These are phyloP conservation scores for Capsella rubella DNA, from an alignment of 441 rosid species.

Conservation along the genomic window DNA sequence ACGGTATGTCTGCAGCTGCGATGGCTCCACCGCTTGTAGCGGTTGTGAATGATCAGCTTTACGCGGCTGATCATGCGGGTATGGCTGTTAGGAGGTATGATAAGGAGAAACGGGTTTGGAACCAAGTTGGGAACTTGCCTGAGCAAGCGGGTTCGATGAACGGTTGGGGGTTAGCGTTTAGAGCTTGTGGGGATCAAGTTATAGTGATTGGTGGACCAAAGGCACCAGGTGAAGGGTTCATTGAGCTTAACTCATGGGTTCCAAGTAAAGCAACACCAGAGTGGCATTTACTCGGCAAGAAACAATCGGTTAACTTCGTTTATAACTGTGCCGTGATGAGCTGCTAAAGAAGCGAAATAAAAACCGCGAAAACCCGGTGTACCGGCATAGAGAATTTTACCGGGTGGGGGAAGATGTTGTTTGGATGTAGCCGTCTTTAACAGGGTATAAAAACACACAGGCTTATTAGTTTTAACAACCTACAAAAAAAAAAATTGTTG, in stretches of 20 bases:
- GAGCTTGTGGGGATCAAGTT: slow-evolving; percentile 76
- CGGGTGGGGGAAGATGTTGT: slow-evolving; percentile 2
- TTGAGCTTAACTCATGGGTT: slow-evolving; percentile 78
- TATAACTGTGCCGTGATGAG: slow-evolving; percentile 92
- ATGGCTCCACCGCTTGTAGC: slow-evolving; percentile 90
- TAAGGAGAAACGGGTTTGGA: slow-evolving; percentile 59
- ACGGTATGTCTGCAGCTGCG: slow-evolving; percentile 47
- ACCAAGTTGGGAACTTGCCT: slow-evolving; percentile 64
- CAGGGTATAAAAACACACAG: slow-evolving; percentile 38
- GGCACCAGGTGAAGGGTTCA: slow-evolving; percentile 54
- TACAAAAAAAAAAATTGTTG: slow-evolving; percentile 2
- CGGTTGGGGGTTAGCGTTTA: slow-evolving; percentile 96
- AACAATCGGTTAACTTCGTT: slow-evolving; percentile 65
- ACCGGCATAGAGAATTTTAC: not conserved
- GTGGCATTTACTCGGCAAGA: slow-evolving; percentile 71
- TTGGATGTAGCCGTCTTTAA: slow-evolving; percentile 19
- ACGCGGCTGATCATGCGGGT: slow-evolving; percentile 71
- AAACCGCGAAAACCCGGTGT: slow-evolving; percentile 17
- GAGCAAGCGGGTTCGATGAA: slow-evolving; percentile 62
- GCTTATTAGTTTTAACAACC: slow-evolving; percentile 23
- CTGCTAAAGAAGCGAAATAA: slow-evolving; percentile 51
- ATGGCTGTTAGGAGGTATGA: slow-evolving; percentile 67
- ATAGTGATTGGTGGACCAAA: slow-evolving; percentile 75
- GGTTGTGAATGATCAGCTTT: slow-evolving; percentile 77
- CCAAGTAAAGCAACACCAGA: slow-evolving; percentile 63